Conservation (phyloP, 441 rosid genomes). For the Mallotus japonicus region DNA sequence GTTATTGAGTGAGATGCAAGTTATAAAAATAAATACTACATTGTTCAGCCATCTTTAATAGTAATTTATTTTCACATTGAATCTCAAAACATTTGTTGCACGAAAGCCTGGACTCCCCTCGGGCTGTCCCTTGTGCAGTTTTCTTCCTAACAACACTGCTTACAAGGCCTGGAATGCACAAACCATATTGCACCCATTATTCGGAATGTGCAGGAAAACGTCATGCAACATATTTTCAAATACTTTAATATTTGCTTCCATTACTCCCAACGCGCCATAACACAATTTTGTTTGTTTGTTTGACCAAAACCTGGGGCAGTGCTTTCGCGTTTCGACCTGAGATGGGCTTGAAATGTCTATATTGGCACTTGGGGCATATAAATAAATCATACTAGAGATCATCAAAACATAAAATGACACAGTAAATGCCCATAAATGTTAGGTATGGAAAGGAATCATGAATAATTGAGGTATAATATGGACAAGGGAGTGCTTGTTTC, state of each 20-base stretch:
- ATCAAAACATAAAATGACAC: slow-evolving; percentile 8
- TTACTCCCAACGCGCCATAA: no score
- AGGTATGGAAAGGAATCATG: slow-evolving; percentile 10
- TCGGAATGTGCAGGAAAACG: neutral
- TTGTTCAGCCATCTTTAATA: slow-evolving; percentile 24
- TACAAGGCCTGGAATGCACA: neutral
- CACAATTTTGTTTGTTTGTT: no score
- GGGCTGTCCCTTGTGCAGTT: neutral
- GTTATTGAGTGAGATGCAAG: slow-evolving; percentile 28
- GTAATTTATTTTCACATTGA: slow-evolving; percentile 29
- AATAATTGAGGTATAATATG: neutral
- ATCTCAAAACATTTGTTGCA: neutral
- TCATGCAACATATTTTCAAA: neutral
- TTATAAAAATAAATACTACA: slow-evolving; percentile 26
- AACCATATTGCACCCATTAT: neutral
- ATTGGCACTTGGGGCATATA: neutral
- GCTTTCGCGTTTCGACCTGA: no score
- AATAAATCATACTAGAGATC: neutral
- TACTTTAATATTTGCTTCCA: neutral
- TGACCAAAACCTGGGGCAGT: no score
- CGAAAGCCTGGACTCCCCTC: no score
- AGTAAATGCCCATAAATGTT: slow-evolving; percentile 14
- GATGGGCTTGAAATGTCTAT: no score
- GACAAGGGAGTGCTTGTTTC: neutral
- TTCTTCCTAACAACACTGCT: neutral